Evolutionary conservation across 352 stramenopile genomes (phyloP), one percentile per base, ranked within the genome.

Genomic region (Phytophthora niederhauseri): DNA sequence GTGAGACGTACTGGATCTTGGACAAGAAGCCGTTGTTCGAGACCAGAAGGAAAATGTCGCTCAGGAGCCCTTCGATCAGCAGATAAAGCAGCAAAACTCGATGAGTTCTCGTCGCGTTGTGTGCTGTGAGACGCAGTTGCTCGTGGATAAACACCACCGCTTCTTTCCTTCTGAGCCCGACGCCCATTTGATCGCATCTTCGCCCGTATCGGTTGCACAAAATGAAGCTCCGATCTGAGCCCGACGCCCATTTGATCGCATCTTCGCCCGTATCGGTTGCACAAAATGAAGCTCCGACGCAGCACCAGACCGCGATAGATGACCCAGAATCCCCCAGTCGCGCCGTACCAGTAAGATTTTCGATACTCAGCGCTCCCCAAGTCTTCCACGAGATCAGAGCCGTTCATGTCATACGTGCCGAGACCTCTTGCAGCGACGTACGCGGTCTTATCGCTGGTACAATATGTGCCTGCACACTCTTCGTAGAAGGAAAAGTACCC

Each of bases 1-100:
- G 53, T 0, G 69, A 76, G 15, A 70, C 61, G 38, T 70, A 76
- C 64, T 76, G 64, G 9, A 70, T 30, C 31, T 57, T 57, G 3
- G 69, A 49, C 17, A 57, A 38, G 1, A 62, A 4, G 1, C 58
- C 69, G 30, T 76, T 65, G 3, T 55, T 72, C 6, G 69, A 53
- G 5, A 73, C 46, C 4, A 73, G 30, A 17, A 76, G 19, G 30
- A 76, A 76, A 14, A 66, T 24, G 6, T 76, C 69, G 6, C 52
- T 66, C 69, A 76, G 73, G 12, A 76, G 34, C 0, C 69, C 58
- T 34, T 73, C 69, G 0, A 66, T 36, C 11, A 76, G 26, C 17
- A 76, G 15, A 45, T 76, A 76, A 5, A 76, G 38, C 19, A 73
- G 17, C 22, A 41, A 12, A 5, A 57, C 12, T 1, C 69, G 69